Percentiles rank a stretch among this genome's conserved stretches.
Evolutionary conservation across 2,329 filamentous ascomycete species (phyloP).

Genomic region (Tetracladium maxilliforme): DNA sequence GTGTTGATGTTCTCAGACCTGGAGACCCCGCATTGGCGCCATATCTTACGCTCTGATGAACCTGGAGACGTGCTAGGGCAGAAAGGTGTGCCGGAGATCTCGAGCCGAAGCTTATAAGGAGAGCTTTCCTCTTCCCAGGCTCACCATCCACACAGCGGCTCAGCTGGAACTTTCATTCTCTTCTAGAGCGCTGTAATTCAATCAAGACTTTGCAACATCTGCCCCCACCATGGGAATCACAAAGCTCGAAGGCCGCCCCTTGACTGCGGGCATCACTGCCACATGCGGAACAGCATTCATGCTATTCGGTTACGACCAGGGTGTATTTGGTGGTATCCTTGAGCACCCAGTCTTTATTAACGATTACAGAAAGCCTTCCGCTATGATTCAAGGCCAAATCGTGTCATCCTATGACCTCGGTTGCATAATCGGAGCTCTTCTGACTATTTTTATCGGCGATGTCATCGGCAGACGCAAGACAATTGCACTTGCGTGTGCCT

Average conservation of each 20-base stretch:
- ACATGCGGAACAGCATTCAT: slow-evolving; percentile 9
- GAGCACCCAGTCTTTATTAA: slow-evolving; percentile 26
- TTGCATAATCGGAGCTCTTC: slow-evolving; percentile 36
- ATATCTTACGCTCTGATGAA: no score
- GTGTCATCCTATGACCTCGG: slow-evolving; percentile 44
- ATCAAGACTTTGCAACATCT: no score
- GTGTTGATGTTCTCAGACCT: no score
- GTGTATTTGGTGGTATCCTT: slow-evolving; percentile 30
- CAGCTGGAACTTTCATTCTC: no score
- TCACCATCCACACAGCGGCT: no score
- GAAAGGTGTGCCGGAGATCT: no score
- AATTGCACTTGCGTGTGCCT: slow-evolving; percentile 38
- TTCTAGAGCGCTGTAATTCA: no score
- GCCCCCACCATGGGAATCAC: no score
- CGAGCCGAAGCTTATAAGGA: no score
- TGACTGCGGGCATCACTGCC: slow-evolving; percentile 39
- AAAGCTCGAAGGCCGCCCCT: slow-evolving; percentile 44
- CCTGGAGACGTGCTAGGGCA: no score
- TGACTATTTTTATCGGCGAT: slow-evolving; percentile 34
- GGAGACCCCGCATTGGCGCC: no score
- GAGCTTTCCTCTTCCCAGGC: no score
- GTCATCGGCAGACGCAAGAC: slow-evolving; percentile 39
- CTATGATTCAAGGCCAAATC: slow-evolving; percentile 27
- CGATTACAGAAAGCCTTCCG: slow-evolving; percentile 19
- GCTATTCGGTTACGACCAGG: slow-evolving; percentile 30